Conservation (phyloP, 208 protist genomes). For the Leishmania martiniquensis region DNA sequence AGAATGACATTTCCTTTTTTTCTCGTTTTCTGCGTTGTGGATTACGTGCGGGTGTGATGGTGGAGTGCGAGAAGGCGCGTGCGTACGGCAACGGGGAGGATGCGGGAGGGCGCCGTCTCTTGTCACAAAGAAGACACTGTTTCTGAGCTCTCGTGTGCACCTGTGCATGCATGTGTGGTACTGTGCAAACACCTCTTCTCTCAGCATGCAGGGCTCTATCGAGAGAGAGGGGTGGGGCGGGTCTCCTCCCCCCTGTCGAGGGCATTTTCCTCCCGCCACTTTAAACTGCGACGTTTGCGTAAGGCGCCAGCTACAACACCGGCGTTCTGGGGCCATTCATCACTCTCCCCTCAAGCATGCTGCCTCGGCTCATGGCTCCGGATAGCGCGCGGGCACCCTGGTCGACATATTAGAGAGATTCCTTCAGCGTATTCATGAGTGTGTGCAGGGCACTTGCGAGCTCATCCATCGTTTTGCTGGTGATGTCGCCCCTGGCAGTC, state of each 20-base stretch:
- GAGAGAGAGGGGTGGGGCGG: background rate
- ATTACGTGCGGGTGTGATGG: background rate
- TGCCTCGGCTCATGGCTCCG: background rate
- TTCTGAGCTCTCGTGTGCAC: background rate
- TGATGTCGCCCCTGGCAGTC: conserved; percentile 18
- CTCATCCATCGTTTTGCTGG: conserved; percentile 26
- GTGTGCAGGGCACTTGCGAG: conserved; percentile 28
- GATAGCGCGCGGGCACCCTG: background rate
- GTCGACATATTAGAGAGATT: background rate
- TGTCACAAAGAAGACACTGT: background rate
- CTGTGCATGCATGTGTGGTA: background rate
- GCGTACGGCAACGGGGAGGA: too few species aligned
- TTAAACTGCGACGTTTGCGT: background rate
- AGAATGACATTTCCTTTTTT: background rate
- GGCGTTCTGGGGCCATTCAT: background rate
- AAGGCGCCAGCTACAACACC: too few species aligned
- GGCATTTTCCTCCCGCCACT: background rate
- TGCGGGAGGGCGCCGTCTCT: background rate
- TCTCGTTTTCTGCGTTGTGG: background rate
- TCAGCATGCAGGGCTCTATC: background rate
- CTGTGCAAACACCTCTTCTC: background rate
- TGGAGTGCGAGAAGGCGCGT: background rate
- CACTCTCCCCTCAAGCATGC: background rate
- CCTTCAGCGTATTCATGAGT: conserved; percentile 30
- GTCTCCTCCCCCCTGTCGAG: background rate